phyloP scores from a whole-genome alignment of 352 stramenopile species.

The Globisporangium cederbergense region DNA sequence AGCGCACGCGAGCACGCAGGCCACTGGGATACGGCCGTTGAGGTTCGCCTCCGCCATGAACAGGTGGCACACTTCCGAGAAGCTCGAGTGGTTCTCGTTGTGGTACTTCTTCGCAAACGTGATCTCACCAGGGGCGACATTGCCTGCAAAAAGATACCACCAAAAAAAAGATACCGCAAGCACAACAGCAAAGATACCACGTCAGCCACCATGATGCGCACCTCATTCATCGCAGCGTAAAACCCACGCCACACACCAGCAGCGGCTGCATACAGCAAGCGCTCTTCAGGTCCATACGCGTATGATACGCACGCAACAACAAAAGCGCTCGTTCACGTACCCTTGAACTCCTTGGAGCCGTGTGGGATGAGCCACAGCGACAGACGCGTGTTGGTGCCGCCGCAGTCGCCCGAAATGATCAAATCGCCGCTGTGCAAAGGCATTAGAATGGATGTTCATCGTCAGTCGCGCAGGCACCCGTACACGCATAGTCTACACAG shows the following conservation, averaged over 20 bases:
- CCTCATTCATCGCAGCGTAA: not conserved
- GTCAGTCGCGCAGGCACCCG: not conserved
- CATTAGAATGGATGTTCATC: not conserved
- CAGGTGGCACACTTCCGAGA: conserved; percentile 87
- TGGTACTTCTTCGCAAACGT: conserved; percentile 87
- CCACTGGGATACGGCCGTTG: conserved; percentile 48
- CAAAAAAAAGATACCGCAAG: not conserved
- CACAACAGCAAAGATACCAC: not conserved
- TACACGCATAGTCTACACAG: not conserved
- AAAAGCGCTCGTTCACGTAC: conserved; percentile 15
- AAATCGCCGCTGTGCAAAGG: conserved; percentile 46
- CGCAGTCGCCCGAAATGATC: conserved; percentile 93
- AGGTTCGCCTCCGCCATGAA: conserved; percentile 93
- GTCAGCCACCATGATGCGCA: not conserved
- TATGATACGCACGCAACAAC: not conserved
- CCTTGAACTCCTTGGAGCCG: conserved; percentile 50
- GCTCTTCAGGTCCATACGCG: not conserved
- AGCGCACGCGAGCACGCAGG: conserved; percentile 75
- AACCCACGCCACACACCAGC: conserved; percentile 14
- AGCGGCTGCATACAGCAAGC: not conserved
- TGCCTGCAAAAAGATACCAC: conserved; percentile 28
- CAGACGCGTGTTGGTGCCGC: conserved; percentile 96
- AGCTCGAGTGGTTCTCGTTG: conserved; percentile 79
- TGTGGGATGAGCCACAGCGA: conserved; percentile 82
- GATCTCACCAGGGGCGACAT: conserved; percentile 73